phyloP scores from a whole-genome alignment of 306 rosid species.

The Quercus robur region DNA sequence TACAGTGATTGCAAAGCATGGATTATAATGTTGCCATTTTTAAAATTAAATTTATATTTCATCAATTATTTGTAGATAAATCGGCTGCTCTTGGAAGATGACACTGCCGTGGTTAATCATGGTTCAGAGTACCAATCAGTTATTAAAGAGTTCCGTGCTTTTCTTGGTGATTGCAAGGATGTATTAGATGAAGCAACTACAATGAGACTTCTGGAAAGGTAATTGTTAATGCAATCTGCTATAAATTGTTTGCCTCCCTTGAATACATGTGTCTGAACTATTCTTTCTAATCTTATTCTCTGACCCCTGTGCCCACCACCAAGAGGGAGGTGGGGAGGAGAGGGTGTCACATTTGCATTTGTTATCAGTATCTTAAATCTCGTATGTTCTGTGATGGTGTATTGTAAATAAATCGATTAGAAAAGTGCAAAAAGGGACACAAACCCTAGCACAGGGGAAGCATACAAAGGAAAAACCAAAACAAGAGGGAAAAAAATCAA shows the following conservation, averaged over 20 bases:
- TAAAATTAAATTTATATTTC: slow-evolving; percentile 23
- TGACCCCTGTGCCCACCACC: too few species aligned
- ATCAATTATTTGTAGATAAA: slow-evolving; percentile 58
- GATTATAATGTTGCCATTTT: slow-evolving; percentile 2
- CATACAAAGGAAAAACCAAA: too few species aligned
- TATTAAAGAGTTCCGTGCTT: slow-evolving; percentile 84
- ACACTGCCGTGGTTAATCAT: slow-evolving; percentile 59
- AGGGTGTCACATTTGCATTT: too few species aligned
- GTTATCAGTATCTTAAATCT: too few species aligned
- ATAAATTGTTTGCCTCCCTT: slow-evolving; percentile 10
- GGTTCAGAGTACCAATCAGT: slow-evolving; percentile 75
- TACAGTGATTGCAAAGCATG: not conserved
- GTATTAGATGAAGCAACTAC: slow-evolving; percentile 94
- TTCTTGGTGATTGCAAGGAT: slow-evolving; percentile 91
- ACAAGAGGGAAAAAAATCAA: too few species aligned
- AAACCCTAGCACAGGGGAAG: too few species aligned
- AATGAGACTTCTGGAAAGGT: slow-evolving; percentile 93
- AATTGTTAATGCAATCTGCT: slow-evolving; percentile 22
- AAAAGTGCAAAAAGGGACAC: too few species aligned
- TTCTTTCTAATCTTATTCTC: not conserved
- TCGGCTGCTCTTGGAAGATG: slow-evolving; percentile 92
- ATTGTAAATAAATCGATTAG: too few species aligned
- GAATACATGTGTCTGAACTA: not conserved
- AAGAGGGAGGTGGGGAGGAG: too few species aligned
- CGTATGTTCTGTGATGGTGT: too few species aligned